These are phyloP conservation scores for Diplodia scrobiculata DNA, from an alignment of 2,329 filamentous ascomycete species.

Conservation along the genomic window DNA sequence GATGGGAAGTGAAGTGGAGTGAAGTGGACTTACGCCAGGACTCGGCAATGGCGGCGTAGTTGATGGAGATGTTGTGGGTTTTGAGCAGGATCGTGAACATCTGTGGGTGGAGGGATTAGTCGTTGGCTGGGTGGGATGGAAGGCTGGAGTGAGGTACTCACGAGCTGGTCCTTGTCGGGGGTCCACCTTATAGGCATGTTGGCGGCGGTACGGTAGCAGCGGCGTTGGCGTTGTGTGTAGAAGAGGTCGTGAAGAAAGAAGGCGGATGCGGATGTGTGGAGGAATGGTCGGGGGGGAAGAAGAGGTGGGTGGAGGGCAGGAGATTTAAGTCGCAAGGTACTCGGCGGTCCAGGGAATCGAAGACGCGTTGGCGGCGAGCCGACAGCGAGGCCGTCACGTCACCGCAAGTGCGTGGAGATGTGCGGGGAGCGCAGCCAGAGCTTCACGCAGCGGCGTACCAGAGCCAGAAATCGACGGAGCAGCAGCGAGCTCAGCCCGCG, in stretches of 20 bases:
- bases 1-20: no score
- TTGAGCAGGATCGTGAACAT: conserved; percentile 23
- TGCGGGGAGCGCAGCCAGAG: background rate
- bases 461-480: background rate
- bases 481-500: background rate
- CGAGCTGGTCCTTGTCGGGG: conserved; percentile 33
- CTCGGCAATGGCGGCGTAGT: conserved; percentile 12
- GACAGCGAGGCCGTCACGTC: conserved; percentile 7
- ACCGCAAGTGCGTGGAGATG: background rate
- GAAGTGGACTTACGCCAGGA: conserved; percentile 14
- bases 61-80: background rate
- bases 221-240: no score
- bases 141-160: background rate
- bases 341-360: conserved; percentile 18
- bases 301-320: background rate
- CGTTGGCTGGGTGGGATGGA: background rate
- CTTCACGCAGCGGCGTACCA: background rate
- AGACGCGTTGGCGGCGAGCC: background rate
- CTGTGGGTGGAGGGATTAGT: background rate
- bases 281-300: background rate
- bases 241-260: background rate
- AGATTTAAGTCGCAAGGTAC: background rate
- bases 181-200: conserved; percentile 35
- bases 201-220: background rate
- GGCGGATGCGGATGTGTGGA: background rate